Evolutionary conservation across 2,329 filamentous ascomycete genomes (phyloP).

Genomic region (Pestalotiopsis sp.): DNA sequence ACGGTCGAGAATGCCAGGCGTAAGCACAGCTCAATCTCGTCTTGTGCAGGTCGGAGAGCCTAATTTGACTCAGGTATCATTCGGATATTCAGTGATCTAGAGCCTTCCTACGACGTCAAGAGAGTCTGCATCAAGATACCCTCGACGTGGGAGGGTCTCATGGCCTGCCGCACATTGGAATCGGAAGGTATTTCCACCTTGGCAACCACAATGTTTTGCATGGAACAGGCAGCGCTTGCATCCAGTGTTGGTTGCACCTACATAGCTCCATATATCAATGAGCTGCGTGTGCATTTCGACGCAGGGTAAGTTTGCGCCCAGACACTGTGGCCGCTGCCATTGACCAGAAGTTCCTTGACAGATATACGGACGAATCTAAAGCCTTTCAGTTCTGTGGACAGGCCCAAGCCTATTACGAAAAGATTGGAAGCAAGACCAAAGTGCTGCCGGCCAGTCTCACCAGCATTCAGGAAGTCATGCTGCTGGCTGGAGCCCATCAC

Average conservation of each 20-base stretch:
- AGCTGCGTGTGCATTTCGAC: constrained; percentile 64
- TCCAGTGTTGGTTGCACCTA: constrained; percentile 60
- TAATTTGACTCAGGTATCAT: constrained; percentile 46
- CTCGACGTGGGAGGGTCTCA: constrained; percentile 63
- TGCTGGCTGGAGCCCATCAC: constrained; percentile 57
- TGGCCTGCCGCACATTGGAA: constrained; percentile 58
- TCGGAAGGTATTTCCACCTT: constrained; percentile 56
- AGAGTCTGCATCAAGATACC: constrained; percentile 66
- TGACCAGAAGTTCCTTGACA: constrained; percentile 22
- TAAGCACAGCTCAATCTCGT: constrained; percentile 29
- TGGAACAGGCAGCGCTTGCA: constrained; percentile 49
- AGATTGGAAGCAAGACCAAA: constrained; percentile 42
- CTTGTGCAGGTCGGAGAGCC: neutral
- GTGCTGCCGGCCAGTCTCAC: constrained; percentile 61
- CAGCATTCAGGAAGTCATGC: constrained; percentile 58
- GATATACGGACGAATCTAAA: constrained; percentile 49
- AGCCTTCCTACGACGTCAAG: constrained; percentile 43
- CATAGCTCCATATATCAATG: constrained; percentile 68
- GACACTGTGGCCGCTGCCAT: neutral
- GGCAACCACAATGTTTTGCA: constrained; percentile 63
- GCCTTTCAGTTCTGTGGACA: constrained; percentile 52
- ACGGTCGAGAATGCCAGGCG: constrained; percentile 53
- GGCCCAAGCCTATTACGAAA: constrained; percentile 54
- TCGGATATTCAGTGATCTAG: constrained; percentile 45
- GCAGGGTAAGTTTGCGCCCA: constrained; percentile 34